phyloP scores from a whole-genome alignment of 2,329 filamentous ascomycete species.

The Verruconis gallopava region DNA sequence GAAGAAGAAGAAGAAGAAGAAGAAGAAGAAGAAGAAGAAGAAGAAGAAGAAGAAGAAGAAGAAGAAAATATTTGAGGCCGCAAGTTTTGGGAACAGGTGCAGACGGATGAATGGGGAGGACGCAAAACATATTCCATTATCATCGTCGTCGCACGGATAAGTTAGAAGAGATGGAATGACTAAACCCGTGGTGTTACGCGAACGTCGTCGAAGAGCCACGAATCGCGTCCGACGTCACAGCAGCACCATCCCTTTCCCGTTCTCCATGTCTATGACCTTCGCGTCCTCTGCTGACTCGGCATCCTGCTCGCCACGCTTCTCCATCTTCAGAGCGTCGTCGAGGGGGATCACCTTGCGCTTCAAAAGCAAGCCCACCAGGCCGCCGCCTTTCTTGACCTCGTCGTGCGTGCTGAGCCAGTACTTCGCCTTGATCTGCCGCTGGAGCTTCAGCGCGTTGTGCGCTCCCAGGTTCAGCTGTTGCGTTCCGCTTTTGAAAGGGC shows the following conservation, averaged over 20 bases:
- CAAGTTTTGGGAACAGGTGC: not conserved
- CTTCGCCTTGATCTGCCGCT: conserved; percentile 37
- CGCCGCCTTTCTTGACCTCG: conserved; percentile 47
- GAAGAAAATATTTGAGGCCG: not conserved
- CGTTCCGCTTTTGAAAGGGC: not conserved
- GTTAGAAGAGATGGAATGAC: not conserved
- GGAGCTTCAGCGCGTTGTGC: conserved; percentile 46
- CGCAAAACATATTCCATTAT: not conserved
- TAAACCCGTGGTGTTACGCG: too few species aligned
- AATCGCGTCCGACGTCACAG: conserved; percentile 18
- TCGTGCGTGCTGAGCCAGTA: conserved; percentile 58
- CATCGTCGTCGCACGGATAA: not conserved
- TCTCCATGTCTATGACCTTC: conserved; percentile 34
- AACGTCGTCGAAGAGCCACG: too few species aligned
- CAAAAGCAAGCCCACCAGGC: conserved; percentile 41
- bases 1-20: not conserved
- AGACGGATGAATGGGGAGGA: not conserved
- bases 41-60: not conserved
- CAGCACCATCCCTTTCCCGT: conserved; percentile 43
- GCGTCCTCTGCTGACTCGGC: conserved; percentile 17
- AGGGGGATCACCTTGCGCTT: conserved; percentile 29
- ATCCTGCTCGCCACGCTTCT: conserved; percentile 26
- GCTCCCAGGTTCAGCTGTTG: conserved; percentile 53
- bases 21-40: not conserved
- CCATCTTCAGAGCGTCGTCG: conserved; percentile 35